phyloP scores from a whole-genome alignment of 768 basidiomycete species.

The Tulasnella sp. region DNA sequence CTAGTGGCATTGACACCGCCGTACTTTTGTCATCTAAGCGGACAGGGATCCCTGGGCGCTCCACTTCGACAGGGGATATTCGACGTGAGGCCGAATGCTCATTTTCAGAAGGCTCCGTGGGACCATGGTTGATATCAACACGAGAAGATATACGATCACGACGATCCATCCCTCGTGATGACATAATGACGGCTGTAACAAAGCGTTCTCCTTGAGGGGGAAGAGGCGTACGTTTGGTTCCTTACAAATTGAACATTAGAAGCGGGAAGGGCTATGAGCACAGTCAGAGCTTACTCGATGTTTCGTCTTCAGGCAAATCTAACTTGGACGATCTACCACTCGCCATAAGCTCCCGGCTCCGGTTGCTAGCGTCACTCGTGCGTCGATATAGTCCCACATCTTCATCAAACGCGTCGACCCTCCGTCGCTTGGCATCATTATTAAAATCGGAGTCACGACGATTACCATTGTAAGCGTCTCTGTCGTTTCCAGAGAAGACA shows the following conservation, averaged over 20 bases:
- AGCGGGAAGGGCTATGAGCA: too few relatives aligned
- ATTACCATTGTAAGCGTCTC: background rate
- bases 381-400: background rate
- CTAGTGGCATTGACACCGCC: background rate
- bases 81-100: background rate
- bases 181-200: background rate
- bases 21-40: background rate
- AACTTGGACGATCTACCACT: background rate
- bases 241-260: too few relatives aligned
- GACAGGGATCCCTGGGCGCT: background rate
- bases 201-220: constrained; percentile 6
- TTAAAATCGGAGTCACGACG: background rate
- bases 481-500: background rate
- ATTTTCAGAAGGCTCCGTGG: background rate
- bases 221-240: background rate
- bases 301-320: background rate
- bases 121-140: background rate
- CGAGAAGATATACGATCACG: background rate
- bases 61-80: background rate
- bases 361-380: background rate
- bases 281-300: background rate
- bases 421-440: background rate
- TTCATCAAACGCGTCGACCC: background rate
- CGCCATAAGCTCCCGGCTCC: background rate
- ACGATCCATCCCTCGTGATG: background rate